Conservation (phyloP, 129 eudicot genomes). For the Centella asiatica region DNA sequence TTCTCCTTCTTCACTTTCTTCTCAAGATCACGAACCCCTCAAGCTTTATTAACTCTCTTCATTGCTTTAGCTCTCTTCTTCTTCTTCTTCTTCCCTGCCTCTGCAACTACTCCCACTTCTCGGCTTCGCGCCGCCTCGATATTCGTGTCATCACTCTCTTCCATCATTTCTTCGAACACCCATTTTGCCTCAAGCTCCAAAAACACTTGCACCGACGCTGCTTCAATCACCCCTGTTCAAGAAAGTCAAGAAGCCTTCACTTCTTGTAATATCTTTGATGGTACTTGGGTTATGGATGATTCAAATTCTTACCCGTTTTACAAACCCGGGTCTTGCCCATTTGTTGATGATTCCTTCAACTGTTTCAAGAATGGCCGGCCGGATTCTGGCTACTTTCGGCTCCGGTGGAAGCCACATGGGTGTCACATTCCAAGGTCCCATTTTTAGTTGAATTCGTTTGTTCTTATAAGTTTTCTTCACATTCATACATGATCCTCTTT, state of each 20-base stretch:
- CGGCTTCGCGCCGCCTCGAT: conserved; percentile 7
- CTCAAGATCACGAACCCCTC: conserved; percentile 18
- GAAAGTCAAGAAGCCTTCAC: not conserved
- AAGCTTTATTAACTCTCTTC: conserved; percentile 10
- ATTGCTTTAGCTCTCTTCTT: conserved; percentile 17
- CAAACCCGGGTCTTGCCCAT: conserved; percentile 39
- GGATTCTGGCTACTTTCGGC: conserved; percentile 26
- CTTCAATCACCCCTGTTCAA: not conserved
- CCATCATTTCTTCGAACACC: not conserved
- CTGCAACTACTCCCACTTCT: conserved; percentile 9
- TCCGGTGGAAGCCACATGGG: conserved; percentile 38
- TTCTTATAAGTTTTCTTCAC: no score
- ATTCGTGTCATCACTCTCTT: not conserved
- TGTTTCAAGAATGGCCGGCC: conserved; percentile 44
- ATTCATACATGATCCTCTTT: no score
- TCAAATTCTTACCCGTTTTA: conserved; percentile 18
- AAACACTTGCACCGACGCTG: not conserved
- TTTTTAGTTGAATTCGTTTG: no score
- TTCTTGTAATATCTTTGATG: conserved; percentile 40
- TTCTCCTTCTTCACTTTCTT: not conserved
- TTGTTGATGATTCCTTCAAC: conserved; percentile 27
- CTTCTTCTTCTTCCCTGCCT: conserved; percentile 20
- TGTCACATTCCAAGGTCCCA: conserved; percentile 42
- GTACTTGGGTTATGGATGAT: conserved; percentile 26
- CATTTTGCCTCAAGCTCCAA: not conserved